A percentile compares a stretch with the other conserved stretches of the same genome.
These are phyloP conservation scores for Penicillium concentricum DNA, from an alignment of 2,329 filamentous ascomycete genomes.

Conservation along the genomic window DNA sequence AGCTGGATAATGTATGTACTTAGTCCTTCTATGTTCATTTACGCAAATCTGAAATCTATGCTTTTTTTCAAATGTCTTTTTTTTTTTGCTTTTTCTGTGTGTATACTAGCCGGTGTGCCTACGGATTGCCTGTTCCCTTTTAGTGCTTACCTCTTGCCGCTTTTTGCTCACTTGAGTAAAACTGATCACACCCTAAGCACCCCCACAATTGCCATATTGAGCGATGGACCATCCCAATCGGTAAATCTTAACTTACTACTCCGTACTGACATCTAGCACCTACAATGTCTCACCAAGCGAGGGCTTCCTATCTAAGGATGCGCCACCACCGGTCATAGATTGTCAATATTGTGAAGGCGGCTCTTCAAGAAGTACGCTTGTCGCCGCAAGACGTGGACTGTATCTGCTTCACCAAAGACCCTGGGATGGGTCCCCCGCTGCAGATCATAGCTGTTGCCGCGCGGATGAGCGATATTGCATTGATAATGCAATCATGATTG, in stretches of 20 bases:
- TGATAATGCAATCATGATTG: conserved; percentile 96
- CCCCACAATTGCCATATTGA: not conserved
- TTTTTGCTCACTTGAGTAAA: no score
- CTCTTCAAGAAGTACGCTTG: conserved; percentile 68
- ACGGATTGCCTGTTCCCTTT: no score
- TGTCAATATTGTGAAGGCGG: conserved; percentile 71
- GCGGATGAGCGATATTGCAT: conserved; percentile 94
- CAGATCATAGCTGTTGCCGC: conserved; percentile 84
- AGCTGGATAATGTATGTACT: conserved; percentile 42
- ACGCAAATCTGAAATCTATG: conserved; percentile 14
- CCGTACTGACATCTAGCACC: conserved; percentile 48
- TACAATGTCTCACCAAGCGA: conserved; percentile 88
- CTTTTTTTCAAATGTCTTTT: not conserved
- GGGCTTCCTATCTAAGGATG: conserved; percentile 87
- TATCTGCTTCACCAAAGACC: conserved; percentile 92
- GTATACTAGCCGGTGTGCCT: not conserved
- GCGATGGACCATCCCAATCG: not conserved
- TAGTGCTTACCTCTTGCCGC: no score
- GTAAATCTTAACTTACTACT: not conserved
- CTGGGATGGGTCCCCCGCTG: conserved; percentile 93
- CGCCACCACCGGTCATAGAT: conserved; percentile 80
- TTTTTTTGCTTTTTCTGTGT: conserved; percentile 11
- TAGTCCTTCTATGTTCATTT: conserved; percentile 27
- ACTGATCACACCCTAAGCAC: no score
- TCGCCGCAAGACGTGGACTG: conserved; percentile 70